Base-by-base conservation (phyloP, 2,329 filamentous ascomycete species). In the Alternaria triticina region DNA sequence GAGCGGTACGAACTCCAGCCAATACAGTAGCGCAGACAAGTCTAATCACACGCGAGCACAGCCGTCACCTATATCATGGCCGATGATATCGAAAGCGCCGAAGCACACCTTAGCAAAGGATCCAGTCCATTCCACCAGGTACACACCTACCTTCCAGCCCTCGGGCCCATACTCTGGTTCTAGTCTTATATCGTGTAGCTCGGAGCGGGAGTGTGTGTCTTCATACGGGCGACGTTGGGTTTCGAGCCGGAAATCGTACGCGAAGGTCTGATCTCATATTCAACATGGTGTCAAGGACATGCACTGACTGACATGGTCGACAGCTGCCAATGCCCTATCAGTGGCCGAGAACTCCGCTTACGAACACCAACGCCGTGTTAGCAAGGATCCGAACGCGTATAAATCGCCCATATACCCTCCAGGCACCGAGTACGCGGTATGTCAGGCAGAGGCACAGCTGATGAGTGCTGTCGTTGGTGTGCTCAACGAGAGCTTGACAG, bases 191-290 rank as follows among this genome's bases (percentile, higher is more conserved):
- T 36, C 52, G 25, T 57, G 46, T 84, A 91, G 83, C 86, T 98
- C 33, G 94, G 94, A 28, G 85, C 90, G 69, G 91, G 93, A 56
- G 89, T 97, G 33, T 89, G 94, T 20, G 89, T 88, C 47, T 98
- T 98, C 77, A 90, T 98, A 80, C 87, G 90, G 70, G 94, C 94
- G 17, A 90, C 96, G 3, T 83, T 98, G 1, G 94, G 94, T 2
- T 96, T 97, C 73, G 96, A 98, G 81, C 94, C 96, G 79, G 90
- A 96, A 4, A 86, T 96, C 69, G 96, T 98, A 91, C 89, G 88
- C 60, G 89, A 96, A 83, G 86, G 86, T 87, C 58, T 63, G 80
- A 30, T 28, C n/a, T 47, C 15, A 30, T 59, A 23, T 13, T 20
- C 27, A 11, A 28, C 15, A 2, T 28, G 27, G 23, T 40, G 17